phyloP scores from a whole-genome alignment of 768 basidiomycete species.

The Trametopsis cervina region DNA sequence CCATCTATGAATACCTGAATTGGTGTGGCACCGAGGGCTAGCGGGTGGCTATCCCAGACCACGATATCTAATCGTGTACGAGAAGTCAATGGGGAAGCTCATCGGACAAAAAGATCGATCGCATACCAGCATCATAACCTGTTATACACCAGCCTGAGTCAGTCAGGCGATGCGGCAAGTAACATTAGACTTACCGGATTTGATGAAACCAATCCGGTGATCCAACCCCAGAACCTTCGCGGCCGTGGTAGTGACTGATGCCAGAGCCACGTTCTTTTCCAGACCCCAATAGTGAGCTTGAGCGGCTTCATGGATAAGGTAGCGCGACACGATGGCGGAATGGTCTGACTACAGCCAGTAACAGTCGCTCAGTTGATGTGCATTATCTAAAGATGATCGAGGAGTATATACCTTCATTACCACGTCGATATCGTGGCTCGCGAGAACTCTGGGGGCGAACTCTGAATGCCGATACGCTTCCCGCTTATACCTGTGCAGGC shows the following conservation, averaged over 20 bases:
- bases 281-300: constrained; percentile 65
- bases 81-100: neutral
- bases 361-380: too few relatives aligned
- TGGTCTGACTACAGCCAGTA: constrained; percentile 44
- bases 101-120: too few relatives aligned
- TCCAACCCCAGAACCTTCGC: constrained; percentile 59
- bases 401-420: constrained; percentile 38
- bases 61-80: constrained; percentile 31
- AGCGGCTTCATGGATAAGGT: constrained; percentile 65
- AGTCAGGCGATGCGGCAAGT: too few relatives aligned
- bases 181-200: constrained; percentile 35
- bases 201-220: constrained; percentile 65
- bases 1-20: constrained; percentile 81
- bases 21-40: constrained; percentile 75
- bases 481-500: constrained; percentile 45
- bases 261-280: constrained; percentile 42
- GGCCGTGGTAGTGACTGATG: constrained; percentile 57
- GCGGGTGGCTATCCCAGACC: constrained; percentile 74
- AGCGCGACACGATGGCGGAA: constrained; percentile 53
- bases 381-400: too few relatives aligned
- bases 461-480: constrained; percentile 49
- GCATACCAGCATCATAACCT: constrained; percentile 59
- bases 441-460: constrained; percentile 48
- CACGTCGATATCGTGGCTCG: constrained; percentile 43
- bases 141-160: neutral